Base-by-base conservation (phyloP, 176 grass and related monocot genomes). In the Musa beccarii region DNA sequence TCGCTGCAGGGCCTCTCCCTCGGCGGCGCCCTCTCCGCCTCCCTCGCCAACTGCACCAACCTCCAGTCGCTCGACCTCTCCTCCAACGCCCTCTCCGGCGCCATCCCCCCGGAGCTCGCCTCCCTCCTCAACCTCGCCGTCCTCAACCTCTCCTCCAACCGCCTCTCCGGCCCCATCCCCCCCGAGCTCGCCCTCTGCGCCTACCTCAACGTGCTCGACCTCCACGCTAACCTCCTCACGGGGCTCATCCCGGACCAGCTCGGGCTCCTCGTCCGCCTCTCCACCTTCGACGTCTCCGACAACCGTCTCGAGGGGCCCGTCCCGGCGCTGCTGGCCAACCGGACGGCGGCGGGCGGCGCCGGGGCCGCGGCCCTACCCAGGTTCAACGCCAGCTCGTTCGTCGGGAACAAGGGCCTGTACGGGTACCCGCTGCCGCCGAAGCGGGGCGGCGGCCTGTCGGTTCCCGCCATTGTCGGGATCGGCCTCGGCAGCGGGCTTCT, bases 71-170 rank as follows among this genome's bases (percentile, higher is more conserved):
- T 65, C 21, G 62, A 65, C 21, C 62, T 65, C 62, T 65, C 62
- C 21, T 20, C 62, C 21, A 65, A 65, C 21, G 22, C 62, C 21
- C 62, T 65, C n/a, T 23, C 62, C 62, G 62, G 62, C 62, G n/a
- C 62, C 62, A 65, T 65, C 62, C 62, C 62, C n/a, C 14, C 62
- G n/a, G n/a, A 65, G 21, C 21, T 65, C 11, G 20, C 62, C 7
- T 20, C 62, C 62, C 62, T 65, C 62, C 62, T 65, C 62, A 65
- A 65, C 62, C 62, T 64, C 62, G 62, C 62, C 62, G 62, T 64
- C 62, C 62, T 64, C 62, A 64, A 64, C 20, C 62, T 64, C 62
- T 65, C 62, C 19, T 65, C 62, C 62, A 65, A 65, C 62, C 21
- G 21, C 62, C 62, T 65, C 62, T 65, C 21, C n/a, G 62, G 62